Evolutionary conservation across 306 rosid genomes (phyloP).

Genomic region (Cucurbita argyrosperma): DNA sequence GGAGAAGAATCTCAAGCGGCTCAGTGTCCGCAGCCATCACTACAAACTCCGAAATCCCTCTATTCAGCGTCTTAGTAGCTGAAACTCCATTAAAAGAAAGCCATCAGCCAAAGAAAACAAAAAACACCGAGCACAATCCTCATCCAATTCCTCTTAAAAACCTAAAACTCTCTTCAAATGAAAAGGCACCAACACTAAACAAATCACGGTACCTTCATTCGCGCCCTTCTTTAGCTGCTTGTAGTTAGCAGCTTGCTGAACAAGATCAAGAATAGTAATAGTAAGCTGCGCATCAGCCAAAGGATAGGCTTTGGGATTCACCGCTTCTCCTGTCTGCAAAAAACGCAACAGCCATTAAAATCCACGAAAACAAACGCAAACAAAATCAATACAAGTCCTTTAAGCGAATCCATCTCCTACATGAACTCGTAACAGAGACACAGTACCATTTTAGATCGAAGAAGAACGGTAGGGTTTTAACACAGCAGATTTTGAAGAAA

Average conservation of each 20-base stretch:
- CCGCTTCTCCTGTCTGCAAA: conserved; percentile 71
- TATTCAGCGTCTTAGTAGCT: conserved; percentile 85
- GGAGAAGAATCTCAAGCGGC: conserved; percentile 90
- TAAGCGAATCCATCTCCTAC: not conserved
- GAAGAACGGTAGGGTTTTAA: conserved; percentile 5
- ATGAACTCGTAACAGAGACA: not conserved
- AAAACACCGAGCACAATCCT: not conserved
- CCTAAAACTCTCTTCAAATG: not conserved
- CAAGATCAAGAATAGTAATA: conserved; percentile 68
- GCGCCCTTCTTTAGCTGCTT: conserved; percentile 97
- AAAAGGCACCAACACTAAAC: not conserved
- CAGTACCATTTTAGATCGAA: conserved; percentile 2
- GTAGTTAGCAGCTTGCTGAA: conserved; percentile 84
- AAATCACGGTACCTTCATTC: conserved; percentile 46
- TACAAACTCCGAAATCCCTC: conserved; percentile 82
- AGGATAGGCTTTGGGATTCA: conserved; percentile 84
- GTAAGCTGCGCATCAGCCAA: conserved; percentile 75
- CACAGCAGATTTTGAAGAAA: not conserved
- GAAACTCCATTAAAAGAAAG: conserved; percentile 7
- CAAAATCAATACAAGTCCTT: not conserved
- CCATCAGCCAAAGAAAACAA: not conserved
- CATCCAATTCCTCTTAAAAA: not conserved
- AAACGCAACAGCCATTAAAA: not conserved
- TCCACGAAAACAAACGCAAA: not conserved
- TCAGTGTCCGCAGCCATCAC: conserved; percentile 94